These are phyloP conservation scores for Rauvolfia tetraphylla DNA, from an alignment of 257 asterid genomes.

Conservation along the genomic window DNA sequence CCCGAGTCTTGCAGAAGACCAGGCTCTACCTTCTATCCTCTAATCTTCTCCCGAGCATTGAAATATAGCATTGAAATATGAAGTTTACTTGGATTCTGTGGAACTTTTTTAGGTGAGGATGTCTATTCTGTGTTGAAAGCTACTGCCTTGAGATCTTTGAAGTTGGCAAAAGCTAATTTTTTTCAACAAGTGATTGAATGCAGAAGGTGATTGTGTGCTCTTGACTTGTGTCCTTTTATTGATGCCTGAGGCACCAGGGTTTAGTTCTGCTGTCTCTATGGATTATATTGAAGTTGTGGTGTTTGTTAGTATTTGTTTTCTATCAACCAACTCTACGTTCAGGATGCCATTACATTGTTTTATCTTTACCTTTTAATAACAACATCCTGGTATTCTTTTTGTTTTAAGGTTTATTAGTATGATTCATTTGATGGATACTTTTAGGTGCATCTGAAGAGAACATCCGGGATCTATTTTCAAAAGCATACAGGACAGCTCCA, in stretches of 20 bases:
- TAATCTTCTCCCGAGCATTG: background rate
- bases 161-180: background rate
- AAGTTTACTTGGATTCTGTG: background rate
- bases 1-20: background rate
- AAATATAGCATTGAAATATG: background rate
- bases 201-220: background rate
- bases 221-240: background rate
- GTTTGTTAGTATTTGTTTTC: background rate
- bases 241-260: background rate
- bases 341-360: background rate
- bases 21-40: background rate
- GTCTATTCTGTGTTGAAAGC: background rate
- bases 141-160: background rate
- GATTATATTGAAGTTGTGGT: background rate
- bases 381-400: background rate
- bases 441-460: conserved; percentile 92
- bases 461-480: conserved; percentile 65
- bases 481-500: conserved; percentile 81
- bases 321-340: background rate
- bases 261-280: background rate
- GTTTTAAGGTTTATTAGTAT: background rate
- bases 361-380: background rate
- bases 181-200: background rate
- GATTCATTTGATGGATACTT: conserved; percentile 15
- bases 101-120: background rate